Evolutionary conservation across 2,329 filamentous ascomycete species (phyloP), one percentile per base, ranked within the genome.

Genomic region (Rhynchosporium secalis): DNA sequence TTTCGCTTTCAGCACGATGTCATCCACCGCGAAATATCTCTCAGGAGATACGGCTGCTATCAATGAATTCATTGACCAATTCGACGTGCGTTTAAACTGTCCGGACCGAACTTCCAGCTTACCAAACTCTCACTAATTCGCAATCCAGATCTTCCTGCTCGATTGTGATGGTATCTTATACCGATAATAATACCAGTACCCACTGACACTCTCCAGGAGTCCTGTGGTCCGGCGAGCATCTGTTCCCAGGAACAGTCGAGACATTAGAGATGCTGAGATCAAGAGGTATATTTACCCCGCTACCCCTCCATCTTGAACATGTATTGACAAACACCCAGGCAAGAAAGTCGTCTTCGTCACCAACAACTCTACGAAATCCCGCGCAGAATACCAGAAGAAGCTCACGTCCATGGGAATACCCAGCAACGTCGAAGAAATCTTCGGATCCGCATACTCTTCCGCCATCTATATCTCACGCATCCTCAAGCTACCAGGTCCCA

Each of bases 321-420:
- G 28, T 46, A 15, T 56, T 62, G 46, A 64, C 26, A 33, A 20
- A 68, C 59, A 52, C 13, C 33, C 58, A 95, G 93, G 91, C 74
- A 99, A 99, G 77, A 89, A 89, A 74, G 84, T 95, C 40, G 87
- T 99, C 60, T 99, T 99, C 74, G 95, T 99, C 58, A 99, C 95
- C 46, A 99, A 99, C 80, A 99, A 99, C 80, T 97, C 92, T 73
- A 98, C 95, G 62, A 99, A 99, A 76, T 96, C 94, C 10, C 89
- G 95, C 61, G 81, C 84, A 56, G 92, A 97, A 75, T 99, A 99
- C 78, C 88, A 90, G 75, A 92, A 94, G 80, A 99, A 98, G 74
- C 88, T 99, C 64, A 86, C 89, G 52, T 79, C 79, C 59, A 83
- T 97, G 74, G 90, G 89, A 52, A 96, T 99, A 71, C 88, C 89